Conservation (phyloP, 805 yeast genomes). For the Saccharomycopsis malanga region DNA sequence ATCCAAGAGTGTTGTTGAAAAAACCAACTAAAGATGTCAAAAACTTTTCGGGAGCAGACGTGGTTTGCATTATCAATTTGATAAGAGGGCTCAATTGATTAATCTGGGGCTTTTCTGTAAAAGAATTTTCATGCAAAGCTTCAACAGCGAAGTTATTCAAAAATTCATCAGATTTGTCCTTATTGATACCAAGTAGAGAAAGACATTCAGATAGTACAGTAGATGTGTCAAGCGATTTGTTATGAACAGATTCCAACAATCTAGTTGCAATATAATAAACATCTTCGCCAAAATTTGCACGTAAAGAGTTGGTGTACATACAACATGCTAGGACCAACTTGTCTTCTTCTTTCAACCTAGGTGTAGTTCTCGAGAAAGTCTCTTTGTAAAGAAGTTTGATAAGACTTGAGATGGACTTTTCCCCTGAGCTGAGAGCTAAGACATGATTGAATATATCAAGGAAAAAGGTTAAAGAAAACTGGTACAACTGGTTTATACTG, state of each 20-base stretch:
- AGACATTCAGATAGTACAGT: background rate
- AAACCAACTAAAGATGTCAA: background rate
- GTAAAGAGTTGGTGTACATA: too few species aligned
- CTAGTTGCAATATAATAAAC: background rate
- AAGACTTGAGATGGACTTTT: slow-evolving; percentile 28
- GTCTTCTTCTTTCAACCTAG: slow-evolving; percentile 41
- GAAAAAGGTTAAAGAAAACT: slow-evolving; percentile 45
- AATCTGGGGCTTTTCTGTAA: background rate
- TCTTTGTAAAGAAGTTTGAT: slow-evolving; percentile 38
- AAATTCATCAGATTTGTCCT: background rate
- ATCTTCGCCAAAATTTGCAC: background rate
- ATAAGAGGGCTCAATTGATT: background rate
- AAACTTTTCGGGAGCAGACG: background rate
- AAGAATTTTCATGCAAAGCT: background rate
- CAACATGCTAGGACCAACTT: slow-evolving; percentile 37
- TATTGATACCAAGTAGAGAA: background rate
- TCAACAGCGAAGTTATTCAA: background rate
- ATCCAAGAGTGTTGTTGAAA: background rate
- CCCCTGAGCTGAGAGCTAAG: slow-evolving; percentile 22
- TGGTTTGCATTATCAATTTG: background rate
- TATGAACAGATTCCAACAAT: background rate
- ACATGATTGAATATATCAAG: slow-evolving; percentile 31
- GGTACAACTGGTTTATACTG: slow-evolving; percentile 46
- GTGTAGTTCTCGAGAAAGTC: slow-evolving; percentile 38
- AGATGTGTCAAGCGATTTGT: background rate